These are phyloP conservation scores for Noccaea caerulescens DNA, from an alignment of 345 rosid genomes.

Conservation along the genomic window DNA sequence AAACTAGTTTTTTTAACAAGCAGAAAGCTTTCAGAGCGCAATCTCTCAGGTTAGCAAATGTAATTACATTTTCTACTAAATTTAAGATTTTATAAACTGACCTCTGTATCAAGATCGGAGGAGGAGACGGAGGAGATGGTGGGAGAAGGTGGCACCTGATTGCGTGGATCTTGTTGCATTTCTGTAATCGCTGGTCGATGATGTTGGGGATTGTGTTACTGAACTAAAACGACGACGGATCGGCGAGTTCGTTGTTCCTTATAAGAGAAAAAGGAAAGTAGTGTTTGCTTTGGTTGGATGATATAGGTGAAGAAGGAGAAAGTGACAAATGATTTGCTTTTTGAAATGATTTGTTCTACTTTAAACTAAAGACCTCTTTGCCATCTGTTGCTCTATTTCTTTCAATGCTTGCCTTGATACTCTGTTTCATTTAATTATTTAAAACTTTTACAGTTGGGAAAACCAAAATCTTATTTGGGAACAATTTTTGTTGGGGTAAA, in stretches of 20 bases:
- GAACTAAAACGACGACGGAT: slow-evolving; percentile 18
- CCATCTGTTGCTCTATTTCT: slow-evolving; percentile 32
- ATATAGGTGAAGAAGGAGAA: slow-evolving; percentile 36
- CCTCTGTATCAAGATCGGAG: slow-evolving; percentile 98
- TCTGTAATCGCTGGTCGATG: slow-evolving; percentile 11
- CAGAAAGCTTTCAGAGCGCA: background rate
- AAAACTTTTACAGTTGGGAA: background rate
- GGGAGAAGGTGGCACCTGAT: slow-evolving; percentile 64
- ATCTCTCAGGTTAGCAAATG: background rate
- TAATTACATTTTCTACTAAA: background rate
- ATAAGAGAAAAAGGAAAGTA: slow-evolving; percentile 35
- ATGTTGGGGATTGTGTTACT: slow-evolving; percentile 2
- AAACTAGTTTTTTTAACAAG: background rate
- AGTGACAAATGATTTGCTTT: slow-evolving; percentile 45
- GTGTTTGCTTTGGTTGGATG: slow-evolving; percentile 26
- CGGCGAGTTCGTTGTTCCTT: background rate
- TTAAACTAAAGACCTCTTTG: slow-evolving; percentile 30
- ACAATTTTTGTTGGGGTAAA: background rate
- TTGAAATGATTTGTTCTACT: slow-evolving; percentile 37
- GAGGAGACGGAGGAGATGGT: slow-evolving; percentile 80
- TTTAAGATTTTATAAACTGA: slow-evolving; percentile 21
- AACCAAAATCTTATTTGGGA: background rate
- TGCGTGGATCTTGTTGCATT: slow-evolving; percentile 65
- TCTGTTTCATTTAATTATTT: background rate
- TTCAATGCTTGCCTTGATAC: slow-evolving; percentile 8